Evolutionary conservation across 2,329 filamentous ascomycete species (phyloP).

Genomic region (Verticillium zaregamsianum): DNA sequence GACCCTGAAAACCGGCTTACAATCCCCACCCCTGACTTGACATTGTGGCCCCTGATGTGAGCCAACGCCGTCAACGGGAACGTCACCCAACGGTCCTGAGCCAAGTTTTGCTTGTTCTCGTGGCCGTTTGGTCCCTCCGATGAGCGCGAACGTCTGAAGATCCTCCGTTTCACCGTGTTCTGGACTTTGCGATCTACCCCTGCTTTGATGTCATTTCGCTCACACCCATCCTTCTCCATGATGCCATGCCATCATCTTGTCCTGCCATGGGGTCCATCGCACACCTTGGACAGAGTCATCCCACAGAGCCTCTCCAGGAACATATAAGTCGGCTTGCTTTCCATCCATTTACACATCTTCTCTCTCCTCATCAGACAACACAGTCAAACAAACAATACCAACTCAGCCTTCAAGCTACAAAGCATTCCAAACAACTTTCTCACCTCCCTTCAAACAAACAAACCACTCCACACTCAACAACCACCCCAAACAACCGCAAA

Average conservation of each 20-base stretch:
- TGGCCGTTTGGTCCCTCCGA: not conserved
- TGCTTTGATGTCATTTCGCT: constrained; percentile 1
- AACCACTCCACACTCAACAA: constrained; percentile 5
- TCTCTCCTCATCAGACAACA: constrained; percentile 5
- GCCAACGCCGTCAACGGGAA: not conserved
- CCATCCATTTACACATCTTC: constrained; percentile 1
- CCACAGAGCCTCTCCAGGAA: not conserved
- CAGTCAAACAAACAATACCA: constrained; percentile 4
- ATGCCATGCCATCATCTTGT: constrained; percentile 1
- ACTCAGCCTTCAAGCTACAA: constrained; percentile 1
- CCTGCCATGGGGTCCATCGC: not conserved
- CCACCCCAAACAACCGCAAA: constrained; percentile 10
- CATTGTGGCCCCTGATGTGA: not conserved
- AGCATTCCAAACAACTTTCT: not conserved
- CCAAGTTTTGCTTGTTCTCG: not conserved
- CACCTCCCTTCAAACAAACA: constrained; percentile 3
- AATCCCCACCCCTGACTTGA: not conserved
- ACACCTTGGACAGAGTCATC: not conserved
- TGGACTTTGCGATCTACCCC: not conserved
- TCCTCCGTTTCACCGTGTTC: not conserved
- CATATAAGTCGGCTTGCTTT: constrained; percentile 9
- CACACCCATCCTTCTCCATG: not conserved
- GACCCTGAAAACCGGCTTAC: constrained; percentile 5
- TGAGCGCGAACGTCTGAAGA: not conserved
- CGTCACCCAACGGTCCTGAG: not conserved